These are phyloP conservation scores for Cadophora sp. DNA, from an alignment of 2,329 filamentous ascomycete species.

Conservation along the genomic window DNA sequence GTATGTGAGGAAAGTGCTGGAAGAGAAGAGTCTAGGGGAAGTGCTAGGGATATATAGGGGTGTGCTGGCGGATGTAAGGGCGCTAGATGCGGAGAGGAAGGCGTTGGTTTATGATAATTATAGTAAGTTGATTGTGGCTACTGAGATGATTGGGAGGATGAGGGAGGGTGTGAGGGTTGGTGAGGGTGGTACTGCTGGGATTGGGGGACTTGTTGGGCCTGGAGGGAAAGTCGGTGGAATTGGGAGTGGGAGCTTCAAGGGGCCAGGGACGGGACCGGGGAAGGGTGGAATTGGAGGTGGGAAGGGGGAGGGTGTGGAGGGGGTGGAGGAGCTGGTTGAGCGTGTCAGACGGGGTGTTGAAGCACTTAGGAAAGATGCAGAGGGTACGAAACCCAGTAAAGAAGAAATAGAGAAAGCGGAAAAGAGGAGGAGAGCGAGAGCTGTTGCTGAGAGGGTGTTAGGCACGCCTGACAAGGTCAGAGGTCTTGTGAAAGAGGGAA, in stretches of 20 bases:
- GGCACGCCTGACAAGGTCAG: constrained; percentile 54
- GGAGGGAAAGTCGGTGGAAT: constrained; percentile 74
- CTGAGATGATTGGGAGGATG: constrained; percentile 94
- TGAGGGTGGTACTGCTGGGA: constrained; percentile 53
- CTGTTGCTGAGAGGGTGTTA: constrained; percentile 36
- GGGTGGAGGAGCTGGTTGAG: constrained; percentile 41
- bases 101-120: constrained; percentile 98
- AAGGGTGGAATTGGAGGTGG: constrained; percentile 35
- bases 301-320: constrained; percentile 39
- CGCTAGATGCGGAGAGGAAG: constrained; percentile 94
- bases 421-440: constrained; percentile 20
- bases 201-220: constrained; percentile 57
- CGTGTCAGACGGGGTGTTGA: not conserved
- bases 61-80: constrained; percentile 81
- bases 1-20: constrained; percentile 68
- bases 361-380: not conserved
- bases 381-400: not conserved
- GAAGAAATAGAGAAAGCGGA: constrained; percentile 1
- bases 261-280: constrained; percentile 38
- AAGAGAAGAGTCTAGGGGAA: constrained; percentile 69
- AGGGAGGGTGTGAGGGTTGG: constrained; percentile 76
- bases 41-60: constrained; percentile 74
- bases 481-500: constrained; percentile 63
- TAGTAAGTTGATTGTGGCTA: constrained; percentile 93
- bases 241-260: constrained; percentile 43